Evolutionary conservation across 371 early-diverging fungal species (phyloP).

Genomic region (Umbelopsis sp.): DNA sequence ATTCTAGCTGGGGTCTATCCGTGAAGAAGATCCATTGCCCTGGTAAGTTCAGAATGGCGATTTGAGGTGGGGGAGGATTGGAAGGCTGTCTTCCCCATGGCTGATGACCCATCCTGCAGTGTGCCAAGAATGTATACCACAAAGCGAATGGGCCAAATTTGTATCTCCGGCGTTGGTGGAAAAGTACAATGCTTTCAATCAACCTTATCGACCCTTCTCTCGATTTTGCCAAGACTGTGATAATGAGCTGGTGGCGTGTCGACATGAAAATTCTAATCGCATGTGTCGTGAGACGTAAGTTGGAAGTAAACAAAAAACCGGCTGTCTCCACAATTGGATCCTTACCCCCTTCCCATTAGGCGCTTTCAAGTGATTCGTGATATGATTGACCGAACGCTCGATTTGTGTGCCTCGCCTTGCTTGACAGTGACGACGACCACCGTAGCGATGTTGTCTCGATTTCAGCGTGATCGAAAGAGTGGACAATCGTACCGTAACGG

Average conservation of each 20-base stretch:
- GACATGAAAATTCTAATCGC: slow-evolving; percentile 34
- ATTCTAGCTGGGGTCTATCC: slow-evolving; percentile 68
- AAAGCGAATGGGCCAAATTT: slow-evolving; percentile 65
- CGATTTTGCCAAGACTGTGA: slow-evolving; percentile 59
- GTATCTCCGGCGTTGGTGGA: slow-evolving; percentile 43
- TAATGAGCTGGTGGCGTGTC: slow-evolving; percentile 44
- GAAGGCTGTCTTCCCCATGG: neutral
- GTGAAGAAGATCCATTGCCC: slow-evolving; percentile 68
- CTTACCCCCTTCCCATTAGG: slow-evolving; percentile 5
- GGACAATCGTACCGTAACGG: slow-evolving; percentile 37
- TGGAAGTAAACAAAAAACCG: no score
- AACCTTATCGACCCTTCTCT: slow-evolving; percentile 64
- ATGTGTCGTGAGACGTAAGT: slow-evolving; percentile 35
- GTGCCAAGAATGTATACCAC: slow-evolving; percentile 57
- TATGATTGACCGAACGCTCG: neutral
- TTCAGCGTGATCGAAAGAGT: slow-evolving; percentile 24
- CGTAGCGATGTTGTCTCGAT: neutral
- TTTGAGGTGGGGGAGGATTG: no score
- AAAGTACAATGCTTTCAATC: slow-evolving; percentile 64
- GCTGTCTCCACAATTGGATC: no score
- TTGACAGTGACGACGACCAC: neutral
- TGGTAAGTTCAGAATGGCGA: slow-evolving; percentile 26
- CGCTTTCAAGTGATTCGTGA: slow-evolving; percentile 17
- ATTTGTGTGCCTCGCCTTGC: slow-evolving; percentile 6
- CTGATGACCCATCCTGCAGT: slow-evolving; percentile 32